Conservation (phyloP, 257 asterid genomes). For the Gynochthodes officinalis region DNA sequence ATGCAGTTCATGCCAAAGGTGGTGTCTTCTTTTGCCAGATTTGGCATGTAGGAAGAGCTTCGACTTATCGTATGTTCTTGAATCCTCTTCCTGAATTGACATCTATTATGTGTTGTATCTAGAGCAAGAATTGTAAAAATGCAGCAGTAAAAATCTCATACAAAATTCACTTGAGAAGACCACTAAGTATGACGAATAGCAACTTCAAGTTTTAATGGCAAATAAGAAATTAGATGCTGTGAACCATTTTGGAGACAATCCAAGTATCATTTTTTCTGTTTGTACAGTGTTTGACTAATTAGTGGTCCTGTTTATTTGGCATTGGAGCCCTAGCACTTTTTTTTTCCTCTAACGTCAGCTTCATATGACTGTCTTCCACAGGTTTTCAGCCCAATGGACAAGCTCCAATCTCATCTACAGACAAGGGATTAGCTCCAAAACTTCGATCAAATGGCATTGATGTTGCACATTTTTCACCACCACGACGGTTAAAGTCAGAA, state of each 20-base stretch:
- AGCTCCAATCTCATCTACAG: conserved; percentile 65
- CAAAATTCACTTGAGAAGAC: not conserved
- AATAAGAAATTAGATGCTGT: not conserved
- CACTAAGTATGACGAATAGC: not conserved
- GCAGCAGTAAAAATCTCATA: not conserved
- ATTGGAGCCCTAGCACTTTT: not conserved
- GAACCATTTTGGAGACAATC: not conserved
- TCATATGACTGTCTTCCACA: conserved; percentile 19
- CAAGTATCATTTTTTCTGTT: not conserved
- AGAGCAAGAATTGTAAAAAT: too few species aligned
- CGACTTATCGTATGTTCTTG: conserved; percentile 16
- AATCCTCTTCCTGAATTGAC: not conserved
- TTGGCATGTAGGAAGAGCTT: conserved; percentile 30
- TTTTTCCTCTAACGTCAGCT: not conserved
- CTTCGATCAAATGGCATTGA: conserved; percentile 39
- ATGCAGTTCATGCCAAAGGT: conserved; percentile 37
- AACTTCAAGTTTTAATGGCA: not conserved
- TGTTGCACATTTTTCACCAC: conserved; percentile 45
- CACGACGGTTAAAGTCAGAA: conserved; percentile 49
- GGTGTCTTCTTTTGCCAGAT: conserved; percentile 35
- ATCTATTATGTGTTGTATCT: not conserved
- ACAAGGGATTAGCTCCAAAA: conserved; percentile 42
- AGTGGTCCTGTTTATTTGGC: not conserved
- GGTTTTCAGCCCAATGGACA: conserved; percentile 69
- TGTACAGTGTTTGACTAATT: not conserved